These are phyloP conservation scores for Fraxinus velutina DNA, from an alignment of 305 asterid species.

Conservation along the genomic window DNA sequence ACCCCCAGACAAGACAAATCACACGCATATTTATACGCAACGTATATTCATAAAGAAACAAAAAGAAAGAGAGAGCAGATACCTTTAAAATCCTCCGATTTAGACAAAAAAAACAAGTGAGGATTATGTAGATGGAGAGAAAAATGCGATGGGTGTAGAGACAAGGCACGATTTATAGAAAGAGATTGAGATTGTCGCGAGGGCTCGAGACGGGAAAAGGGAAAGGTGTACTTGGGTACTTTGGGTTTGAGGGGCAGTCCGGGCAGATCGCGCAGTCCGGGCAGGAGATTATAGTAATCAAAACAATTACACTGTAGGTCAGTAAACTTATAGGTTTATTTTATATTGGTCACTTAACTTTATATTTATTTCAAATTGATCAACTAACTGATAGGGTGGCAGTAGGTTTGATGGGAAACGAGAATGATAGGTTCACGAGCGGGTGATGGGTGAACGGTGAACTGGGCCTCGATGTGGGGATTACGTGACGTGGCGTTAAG, in stretches of 20 bases:
- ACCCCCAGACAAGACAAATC: not conserved
- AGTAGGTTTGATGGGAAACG: not conserved
- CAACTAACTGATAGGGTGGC: not conserved
- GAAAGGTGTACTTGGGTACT: slow-evolving; percentile 4
- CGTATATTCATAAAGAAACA: not conserved
- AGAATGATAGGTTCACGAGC: not conserved
- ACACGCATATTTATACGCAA: not conserved
- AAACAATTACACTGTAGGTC: not conserved
- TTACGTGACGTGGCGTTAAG: slow-evolving; percentile 4
- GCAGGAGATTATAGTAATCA: not conserved
- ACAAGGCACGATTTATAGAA: not conserved
- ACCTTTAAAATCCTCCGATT: slow-evolving; percentile 12
- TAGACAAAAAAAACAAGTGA: not conserved
- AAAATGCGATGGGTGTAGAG: not conserved
- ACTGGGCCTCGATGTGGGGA: not conserved
- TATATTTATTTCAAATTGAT: not conserved
- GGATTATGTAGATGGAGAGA: not conserved
- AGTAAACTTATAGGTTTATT: not conserved
- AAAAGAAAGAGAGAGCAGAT: not conserved
- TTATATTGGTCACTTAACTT: not conserved
- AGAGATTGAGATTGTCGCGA: not conserved
- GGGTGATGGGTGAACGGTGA: not conserved
- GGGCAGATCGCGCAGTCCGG: slow-evolving; percentile 14
- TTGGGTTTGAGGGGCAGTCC: slow-evolving; percentile 4
- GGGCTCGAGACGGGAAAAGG: not conserved